Conservation (phyloP, 1,139 yeast species). For the Kurtzmaniella quercitrusa region DNA sequence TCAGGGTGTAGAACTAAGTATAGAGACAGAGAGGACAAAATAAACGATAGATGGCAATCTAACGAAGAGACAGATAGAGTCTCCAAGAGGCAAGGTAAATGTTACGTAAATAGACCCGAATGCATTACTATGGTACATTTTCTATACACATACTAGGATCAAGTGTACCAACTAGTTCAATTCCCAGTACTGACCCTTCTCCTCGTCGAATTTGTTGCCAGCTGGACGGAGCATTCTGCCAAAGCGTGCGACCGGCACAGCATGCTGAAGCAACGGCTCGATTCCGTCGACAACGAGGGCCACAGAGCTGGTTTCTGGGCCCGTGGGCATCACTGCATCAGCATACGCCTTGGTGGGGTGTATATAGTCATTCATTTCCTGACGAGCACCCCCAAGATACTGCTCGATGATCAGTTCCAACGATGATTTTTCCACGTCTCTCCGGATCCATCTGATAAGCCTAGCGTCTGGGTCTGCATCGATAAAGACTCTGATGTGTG, state of each 20-base stretch:
- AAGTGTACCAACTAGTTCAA: conserved; percentile 19
- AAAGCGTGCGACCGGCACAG: conserved; percentile 12
- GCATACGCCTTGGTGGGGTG: conserved; percentile 75
- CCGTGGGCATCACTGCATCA: conserved; percentile 77
- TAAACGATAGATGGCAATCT: no score
- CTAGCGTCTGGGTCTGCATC: conserved; percentile 86
- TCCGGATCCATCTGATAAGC: conserved; percentile 65
- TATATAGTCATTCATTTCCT: conserved; percentile 72
- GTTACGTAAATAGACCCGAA: no score
- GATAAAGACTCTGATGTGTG: conserved; percentile 70
- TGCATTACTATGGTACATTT: neutral
- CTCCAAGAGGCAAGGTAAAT: no score
- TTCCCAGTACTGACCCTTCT: conserved; percentile 51
- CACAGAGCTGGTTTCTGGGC: conserved; percentile 61
- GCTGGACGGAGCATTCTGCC: conserved; percentile 25
- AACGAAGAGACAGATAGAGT: no score
- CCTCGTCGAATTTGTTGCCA: conserved; percentile 41
- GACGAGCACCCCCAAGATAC: conserved; percentile 64
- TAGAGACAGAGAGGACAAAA: no score
- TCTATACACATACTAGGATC: neutral
- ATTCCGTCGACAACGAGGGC: conserved; percentile 75
- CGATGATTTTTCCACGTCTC: conserved; percentile 32
- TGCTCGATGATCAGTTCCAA: conserved; percentile 51
- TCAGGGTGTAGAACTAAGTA: no score
- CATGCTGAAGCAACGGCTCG: conserved; percentile 23